Conservation (phyloP, 164 flowering plant genomes). For the Aristolochia californica region DNA sequence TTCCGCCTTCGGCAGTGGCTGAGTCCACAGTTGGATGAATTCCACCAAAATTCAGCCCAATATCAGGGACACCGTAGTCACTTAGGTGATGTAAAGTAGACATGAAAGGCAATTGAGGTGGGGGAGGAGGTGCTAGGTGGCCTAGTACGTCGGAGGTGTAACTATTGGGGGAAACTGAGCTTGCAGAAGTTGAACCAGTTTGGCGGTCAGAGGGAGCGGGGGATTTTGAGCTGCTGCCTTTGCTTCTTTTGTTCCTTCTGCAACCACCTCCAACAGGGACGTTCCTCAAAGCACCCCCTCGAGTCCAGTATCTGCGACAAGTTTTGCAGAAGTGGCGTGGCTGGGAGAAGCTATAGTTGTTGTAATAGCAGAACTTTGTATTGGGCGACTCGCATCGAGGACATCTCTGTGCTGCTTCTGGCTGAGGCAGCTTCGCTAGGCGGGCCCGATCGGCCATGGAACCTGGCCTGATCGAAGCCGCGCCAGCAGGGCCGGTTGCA, state of each 20-base stretch:
- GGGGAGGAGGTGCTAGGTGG: constrained; percentile 17
- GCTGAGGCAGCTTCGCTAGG: constrained; percentile 47
- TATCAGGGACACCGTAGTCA: constrained; percentile 21
- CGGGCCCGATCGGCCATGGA: constrained; percentile 68
- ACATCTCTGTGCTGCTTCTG: constrained; percentile 54
- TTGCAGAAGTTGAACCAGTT: constrained; percentile 2
- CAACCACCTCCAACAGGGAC: constrained; percentile 83
- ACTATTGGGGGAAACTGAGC: constrained; percentile 9
- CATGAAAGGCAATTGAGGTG: constrained; percentile 29
- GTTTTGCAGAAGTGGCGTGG: constrained; percentile 80
- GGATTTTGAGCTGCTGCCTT: constrained; percentile 29
- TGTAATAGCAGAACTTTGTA: constrained; percentile 80
- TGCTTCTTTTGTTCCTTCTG: constrained; percentile 56
- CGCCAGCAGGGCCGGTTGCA: constrained; percentile 4
- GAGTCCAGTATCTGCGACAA: constrained; percentile 70
- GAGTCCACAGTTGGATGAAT: constrained; percentile 7
- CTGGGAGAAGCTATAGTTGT: constrained; percentile 62
- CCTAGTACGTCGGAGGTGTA: constrained; percentile 19
- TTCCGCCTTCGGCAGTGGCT: no score
- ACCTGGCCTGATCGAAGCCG: constrained; percentile 49
- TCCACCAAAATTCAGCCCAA: constrained; percentile 32
- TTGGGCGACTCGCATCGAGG: constrained; percentile 69
- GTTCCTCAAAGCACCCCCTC: constrained; percentile 60
- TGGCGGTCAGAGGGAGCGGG: constrained; percentile 16
- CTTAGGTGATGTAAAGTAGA: constrained; percentile 27